Evolutionary conservation across 257 asterid species (phyloP).

Genomic region (Craterostigma plantagineum): DNA sequence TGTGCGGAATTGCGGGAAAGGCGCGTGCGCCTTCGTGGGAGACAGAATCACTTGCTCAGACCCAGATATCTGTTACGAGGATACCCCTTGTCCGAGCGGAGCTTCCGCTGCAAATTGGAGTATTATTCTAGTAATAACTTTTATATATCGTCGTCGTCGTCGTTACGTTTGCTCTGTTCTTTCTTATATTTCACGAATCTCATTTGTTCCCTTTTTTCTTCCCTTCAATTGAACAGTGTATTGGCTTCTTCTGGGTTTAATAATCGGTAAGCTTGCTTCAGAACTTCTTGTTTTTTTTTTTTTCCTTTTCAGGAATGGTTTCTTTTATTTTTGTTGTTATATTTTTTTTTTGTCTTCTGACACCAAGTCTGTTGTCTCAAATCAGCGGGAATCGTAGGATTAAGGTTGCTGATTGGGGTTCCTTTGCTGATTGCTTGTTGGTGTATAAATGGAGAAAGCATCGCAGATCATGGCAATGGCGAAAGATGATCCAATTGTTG

Average conservation of each 20-base stretch:
- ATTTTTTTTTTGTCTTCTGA: no score
- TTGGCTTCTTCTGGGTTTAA: background rate
- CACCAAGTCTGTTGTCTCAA: background rate
- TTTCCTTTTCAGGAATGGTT: no score
- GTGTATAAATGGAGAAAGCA: background rate
- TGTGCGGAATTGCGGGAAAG: background rate
- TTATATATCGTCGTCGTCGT: background rate
- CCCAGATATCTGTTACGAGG: background rate
- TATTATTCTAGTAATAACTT: background rate
- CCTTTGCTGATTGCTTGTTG: background rate
- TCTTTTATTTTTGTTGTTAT: no score
- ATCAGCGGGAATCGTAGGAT: constrained; percentile 1
- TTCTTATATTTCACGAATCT: background rate
- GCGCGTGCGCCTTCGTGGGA: background rate
- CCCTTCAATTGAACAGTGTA: background rate
- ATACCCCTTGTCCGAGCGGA: constrained; percentile 1
- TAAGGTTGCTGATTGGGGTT: constrained; percentile 1
- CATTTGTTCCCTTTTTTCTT: background rate
- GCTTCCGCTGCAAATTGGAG: constrained; percentile 2
- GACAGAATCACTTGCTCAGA: background rate
- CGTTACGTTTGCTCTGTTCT: background rate
- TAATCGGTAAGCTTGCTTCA: background rate
- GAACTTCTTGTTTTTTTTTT: no score
- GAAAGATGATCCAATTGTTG: no score
- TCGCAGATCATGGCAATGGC: no score